Percentiles rank a stretch among this genome's conserved stretches.
These are phyloP conservation scores for Fusarium bactridioides DNA, from an alignment of 2,329 filamentous ascomycete species.

Conservation along the genomic window DNA sequence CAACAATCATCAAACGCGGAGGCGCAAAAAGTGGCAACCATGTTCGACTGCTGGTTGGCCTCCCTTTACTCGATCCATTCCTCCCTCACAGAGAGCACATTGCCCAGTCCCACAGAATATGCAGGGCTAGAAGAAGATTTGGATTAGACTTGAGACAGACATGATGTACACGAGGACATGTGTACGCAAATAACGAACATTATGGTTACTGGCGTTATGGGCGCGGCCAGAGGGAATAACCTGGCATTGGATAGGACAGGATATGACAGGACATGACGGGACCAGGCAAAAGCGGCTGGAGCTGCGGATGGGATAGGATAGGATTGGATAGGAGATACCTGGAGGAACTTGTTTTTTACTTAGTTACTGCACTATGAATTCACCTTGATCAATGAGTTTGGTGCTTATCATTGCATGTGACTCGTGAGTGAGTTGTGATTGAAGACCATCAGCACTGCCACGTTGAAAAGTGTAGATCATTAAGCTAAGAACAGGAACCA, in stretches of 20 bases:
- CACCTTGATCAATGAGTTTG: neutral
- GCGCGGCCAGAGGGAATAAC: slow-evolving; percentile 18
- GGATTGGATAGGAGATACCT: slow-evolving; percentile 15
- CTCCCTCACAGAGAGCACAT: slow-evolving; percentile 36
- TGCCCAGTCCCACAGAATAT: slow-evolving; percentile 43
- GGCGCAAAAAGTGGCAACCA: slow-evolving; percentile 41
- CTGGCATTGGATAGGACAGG: neutral
- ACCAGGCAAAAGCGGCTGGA: slow-evolving; percentile 15
- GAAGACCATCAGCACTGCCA: slow-evolving; percentile 9
- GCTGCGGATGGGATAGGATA: neutral
- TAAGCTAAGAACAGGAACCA: neutral
- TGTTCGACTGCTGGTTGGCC: slow-evolving; percentile 61
- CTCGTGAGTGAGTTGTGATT: neutral
- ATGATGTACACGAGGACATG: slow-evolving; percentile 8
- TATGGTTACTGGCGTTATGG: slow-evolving; percentile 24
- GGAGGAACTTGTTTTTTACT: slow-evolving; percentile 2
- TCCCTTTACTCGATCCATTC: slow-evolving; percentile 58
- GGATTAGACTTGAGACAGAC: slow-evolving; percentile 27
- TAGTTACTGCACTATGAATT: neutral
- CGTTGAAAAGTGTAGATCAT: slow-evolving; percentile 3
- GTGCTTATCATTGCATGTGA: neutral
- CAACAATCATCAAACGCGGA: slow-evolving; percentile 47
- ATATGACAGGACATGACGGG: neutral
- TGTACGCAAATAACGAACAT: slow-evolving; percentile 6
- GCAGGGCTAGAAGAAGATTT: slow-evolving; percentile 40